phyloP scores from a whole-genome alignment of 164 flowering plant genomes.

The Warburgia ugandensis region DNA sequence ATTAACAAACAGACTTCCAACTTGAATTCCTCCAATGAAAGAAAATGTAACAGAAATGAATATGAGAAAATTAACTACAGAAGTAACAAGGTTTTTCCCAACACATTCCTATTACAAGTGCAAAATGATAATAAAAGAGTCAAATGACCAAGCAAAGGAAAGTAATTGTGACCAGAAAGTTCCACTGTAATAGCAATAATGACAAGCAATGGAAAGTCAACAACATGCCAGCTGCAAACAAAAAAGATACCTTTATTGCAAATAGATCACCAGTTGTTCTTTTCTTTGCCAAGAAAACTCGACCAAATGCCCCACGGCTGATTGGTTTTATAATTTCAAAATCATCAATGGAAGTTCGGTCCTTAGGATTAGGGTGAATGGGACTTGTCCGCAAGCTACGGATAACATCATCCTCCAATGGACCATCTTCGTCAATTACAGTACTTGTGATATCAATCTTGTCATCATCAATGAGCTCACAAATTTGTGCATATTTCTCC shows the following conservation, averaged over 20 bases:
- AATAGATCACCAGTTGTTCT: slow-evolving; percentile 98
- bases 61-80: too few relatives aligned
- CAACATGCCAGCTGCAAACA: too few relatives aligned
- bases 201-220: too few relatives aligned
- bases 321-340: slow-evolving; percentile 98
- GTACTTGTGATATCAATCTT: slow-evolving; percentile 75
- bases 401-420: slow-evolving; percentile 89
- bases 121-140: too few relatives aligned
- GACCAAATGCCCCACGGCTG: slow-evolving; percentile 99
- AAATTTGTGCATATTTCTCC: slow-evolving; percentile 93
- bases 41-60: too few relatives aligned
- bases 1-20: too few relatives aligned
- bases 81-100: too few relatives aligned
- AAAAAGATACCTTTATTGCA: slow-evolving; percentile 98
- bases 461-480: slow-evolving; percentile 82
- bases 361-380: slow-evolving; percentile 59
- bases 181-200: too few relatives aligned
- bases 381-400: slow-evolving; percentile 95
- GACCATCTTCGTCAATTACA: slow-evolving; percentile 87
- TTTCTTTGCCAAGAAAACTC: slow-evolving; percentile 94
- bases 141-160: too few relatives aligned
- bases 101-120: too few relatives aligned
- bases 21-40: too few relatives aligned
- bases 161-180: too few relatives aligned
- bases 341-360: slow-evolving; percentile 98